Base-by-base conservation (phyloP, 2,329 filamentous ascomycete species). In the Pseudohalonectria lignicola region DNA sequence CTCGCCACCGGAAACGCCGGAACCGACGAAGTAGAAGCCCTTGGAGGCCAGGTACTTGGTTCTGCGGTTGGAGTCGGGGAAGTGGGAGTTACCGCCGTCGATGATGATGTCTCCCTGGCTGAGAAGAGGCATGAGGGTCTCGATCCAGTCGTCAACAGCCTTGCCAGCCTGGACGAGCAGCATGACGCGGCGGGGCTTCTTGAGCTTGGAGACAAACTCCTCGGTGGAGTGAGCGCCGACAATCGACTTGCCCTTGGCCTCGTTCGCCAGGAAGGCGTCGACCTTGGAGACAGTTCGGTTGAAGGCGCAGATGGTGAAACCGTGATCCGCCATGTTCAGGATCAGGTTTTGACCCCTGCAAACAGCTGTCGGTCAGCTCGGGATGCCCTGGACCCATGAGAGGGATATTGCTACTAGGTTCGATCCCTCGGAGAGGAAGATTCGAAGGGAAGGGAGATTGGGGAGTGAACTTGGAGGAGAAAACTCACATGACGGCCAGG, bases 221-320 rank as follows among this genome's bases (percentile, higher is more conserved):
- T 94, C 76, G 62, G 86, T 82, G 57, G 80, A 84, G 71, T 94
- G 82, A 54, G 92, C 90, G 62, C 92, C 92, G 49, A 95, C 78
- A 54, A 98, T 83, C 55, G 86, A 83, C 77, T 94, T 95, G 73
- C 88, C 85, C 76, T 90, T 87, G 62, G 85, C 85, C 70, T 90
- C 84, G 67, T 94, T 90, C 49, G 73, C 81, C 52, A 94, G 69
- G 78, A 94, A 94, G 53, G 75, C 75, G 73, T 96, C 88, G 65
- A 98, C 92, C 80, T 98, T 98, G 67, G 86, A 79, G 53, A 95
- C 86, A 54, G 92, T 98, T 67, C 92, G 85, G 82, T 98, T 98
- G 80, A 84, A 98, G 53, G 90, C 92, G 67, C 90, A 84, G 59
- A 98, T 86, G 61, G 86, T 96, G 79, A 93, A 96, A 59, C 88